Evolutionary conservation across 306 rosid species (phyloP).

Genomic region (Cicer bijugum): DNA sequence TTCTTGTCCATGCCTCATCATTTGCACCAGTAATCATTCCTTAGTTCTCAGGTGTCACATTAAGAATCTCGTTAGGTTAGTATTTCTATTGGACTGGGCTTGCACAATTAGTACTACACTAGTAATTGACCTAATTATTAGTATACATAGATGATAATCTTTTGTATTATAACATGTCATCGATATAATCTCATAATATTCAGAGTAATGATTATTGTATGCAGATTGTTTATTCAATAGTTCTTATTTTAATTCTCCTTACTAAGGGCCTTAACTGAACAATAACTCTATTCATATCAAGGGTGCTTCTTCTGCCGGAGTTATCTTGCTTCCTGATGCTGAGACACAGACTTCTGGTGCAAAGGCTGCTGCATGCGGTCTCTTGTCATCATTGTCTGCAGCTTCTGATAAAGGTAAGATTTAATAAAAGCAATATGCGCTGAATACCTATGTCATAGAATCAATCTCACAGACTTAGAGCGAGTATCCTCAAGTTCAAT

Average conservation of each 20-base stretch:
- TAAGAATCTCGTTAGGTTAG: slow-evolving; percentile 25
- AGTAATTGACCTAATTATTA: slow-evolving; percentile 7
- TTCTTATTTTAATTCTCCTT: background rate
- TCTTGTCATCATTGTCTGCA: slow-evolving; percentile 73
- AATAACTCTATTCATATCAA: slow-evolving; percentile 48
- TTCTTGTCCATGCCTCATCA: background rate
- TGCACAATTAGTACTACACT: slow-evolving; percentile 15
- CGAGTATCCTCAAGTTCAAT: slow-evolving; percentile 29
- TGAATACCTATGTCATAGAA: slow-evolving; percentile 31
- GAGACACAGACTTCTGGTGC: slow-evolving; percentile 77
- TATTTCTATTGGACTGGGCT: slow-evolving; percentile 11
- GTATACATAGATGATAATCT: background rate
- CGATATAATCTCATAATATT: slow-evolving; percentile 14
- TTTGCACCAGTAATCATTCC: background rate
- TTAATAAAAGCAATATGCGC: slow-evolving; percentile 25
- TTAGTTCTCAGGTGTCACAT: background rate
- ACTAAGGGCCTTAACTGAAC: slow-evolving; percentile 10
- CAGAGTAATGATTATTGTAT: slow-evolving; percentile 30
- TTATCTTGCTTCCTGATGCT: slow-evolving; percentile 80
- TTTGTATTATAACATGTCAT: slow-evolving; percentile 1
- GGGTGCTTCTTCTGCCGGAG: slow-evolving; percentile 67
- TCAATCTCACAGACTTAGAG: background rate
- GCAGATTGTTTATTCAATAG: slow-evolving; percentile 3
- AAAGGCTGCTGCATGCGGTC: slow-evolving; percentile 93
- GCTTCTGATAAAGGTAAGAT: slow-evolving; percentile 72